Evolutionary conservation across 2,329 filamentous ascomycete genomes (phyloP).

Genomic region (Nothophaeocryptopus gaeumannii): DNA sequence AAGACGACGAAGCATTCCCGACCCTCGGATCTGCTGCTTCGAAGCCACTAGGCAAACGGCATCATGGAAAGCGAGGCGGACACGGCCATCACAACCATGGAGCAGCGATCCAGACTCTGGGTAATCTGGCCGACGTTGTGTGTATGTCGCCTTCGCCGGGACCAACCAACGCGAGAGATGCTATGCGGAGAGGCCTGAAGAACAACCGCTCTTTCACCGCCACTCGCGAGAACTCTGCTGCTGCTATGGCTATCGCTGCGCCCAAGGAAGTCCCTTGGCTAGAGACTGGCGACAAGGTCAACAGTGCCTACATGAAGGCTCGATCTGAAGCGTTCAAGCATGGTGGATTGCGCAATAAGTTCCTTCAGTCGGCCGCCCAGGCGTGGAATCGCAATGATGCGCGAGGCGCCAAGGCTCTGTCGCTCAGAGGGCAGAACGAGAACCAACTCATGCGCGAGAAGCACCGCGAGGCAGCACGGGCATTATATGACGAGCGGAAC

Average conservation of each 20-base stretch:
- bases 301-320: constrained; percentile 92
- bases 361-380: constrained; percentile 92
- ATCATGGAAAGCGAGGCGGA: constrained; percentile 85
- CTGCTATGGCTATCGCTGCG: constrained; percentile 77
- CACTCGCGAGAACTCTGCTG: constrained; percentile 69
- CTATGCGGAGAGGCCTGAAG: constrained; percentile 53
- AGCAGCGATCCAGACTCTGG: constrained; percentile 70
- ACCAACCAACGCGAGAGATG: constrained; percentile 45
- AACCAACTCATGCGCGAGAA: constrained; percentile 97
- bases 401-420: constrained; percentile 89
- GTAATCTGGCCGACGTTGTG: constrained; percentile 87
- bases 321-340: constrained; percentile 96
- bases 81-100: constrained; percentile 64
- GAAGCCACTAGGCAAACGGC: constrained; percentile 76
- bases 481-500: constrained; percentile 92
- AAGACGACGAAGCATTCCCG: constrained; percentile 94
- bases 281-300: constrained; percentile 85
- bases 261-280: constrained; percentile 96
- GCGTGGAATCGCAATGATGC: constrained; percentile 99
- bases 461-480: constrained; percentile 86
- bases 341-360: constrained; percentile 93
- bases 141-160: constrained; percentile 90
- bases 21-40: constrained; percentile 72
- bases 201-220: constrained; percentile 65
- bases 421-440: constrained; percentile 89